Evolutionary conservation across 1,139 yeast species (phyloP), one percentile per base, ranked within the genome.

Genomic region (Candida dubliniensis): DNA sequence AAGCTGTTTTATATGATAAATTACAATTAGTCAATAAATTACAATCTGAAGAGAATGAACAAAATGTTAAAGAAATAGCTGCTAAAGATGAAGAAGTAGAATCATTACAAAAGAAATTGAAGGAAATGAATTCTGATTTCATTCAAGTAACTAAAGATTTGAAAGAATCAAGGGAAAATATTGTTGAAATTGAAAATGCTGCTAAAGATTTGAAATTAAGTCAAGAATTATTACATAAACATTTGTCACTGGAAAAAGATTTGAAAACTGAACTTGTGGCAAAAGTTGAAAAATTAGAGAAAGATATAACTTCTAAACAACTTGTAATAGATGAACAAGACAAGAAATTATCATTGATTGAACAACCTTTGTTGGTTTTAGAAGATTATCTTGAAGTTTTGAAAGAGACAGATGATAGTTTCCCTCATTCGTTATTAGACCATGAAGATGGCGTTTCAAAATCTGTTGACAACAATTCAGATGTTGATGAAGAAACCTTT

Each of bases 11-110:
- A 5, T 34, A 25, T 24, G 27, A 29, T 33, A 39, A 41, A 15
- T 31, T 47, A 14, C 46, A 46, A 27, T 10, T 24, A 2, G 36
- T 35, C 11, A 38, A 42, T 25, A 35, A 34, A 2, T 27, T 37
- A 11, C 41, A 48, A 32, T 30, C 34, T 14, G 34, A 43, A 26
- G 45, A 42, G 30, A 38, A 44, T 14, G 45, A 47, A 25, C 42
- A 43, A 34, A 38, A 43, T 6, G 35, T n/a, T 8, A 26, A 40
- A 30, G 37, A 36, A 3, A 41, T 34, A n/a, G 30, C 33, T 10
- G 12, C 15, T 18, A 33, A 40, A 26, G 23, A 15, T 14, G 15
- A 11, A 27, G 13, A 33, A 27, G 18, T 40, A 23, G 35, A 35
- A 31, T 38, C 31, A 4, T 43, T 47, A 34, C 38, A 39, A 30